phyloP scores from a whole-genome alignment of 768 basidiomycete species.

The Agrocybe praecox region DNA sequence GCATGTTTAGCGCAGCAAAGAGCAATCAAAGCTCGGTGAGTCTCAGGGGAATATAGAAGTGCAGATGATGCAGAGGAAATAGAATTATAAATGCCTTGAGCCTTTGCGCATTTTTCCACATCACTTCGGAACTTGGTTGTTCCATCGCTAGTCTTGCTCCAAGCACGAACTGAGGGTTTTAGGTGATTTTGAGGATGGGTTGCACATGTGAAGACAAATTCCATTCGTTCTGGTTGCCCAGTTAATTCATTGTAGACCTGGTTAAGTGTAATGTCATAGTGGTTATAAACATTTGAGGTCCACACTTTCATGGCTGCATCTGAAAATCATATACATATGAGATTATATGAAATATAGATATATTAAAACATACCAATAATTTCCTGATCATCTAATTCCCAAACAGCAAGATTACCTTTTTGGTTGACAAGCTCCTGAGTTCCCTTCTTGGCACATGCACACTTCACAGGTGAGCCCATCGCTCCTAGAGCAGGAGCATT shows the following conservation, averaged over 20 bases:
- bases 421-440: too few relatives aligned
- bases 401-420: too few relatives aligned
- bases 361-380: too few relatives aligned
- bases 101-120: constrained; percentile 9
- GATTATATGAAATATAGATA: too few relatives aligned
- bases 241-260: not conserved
- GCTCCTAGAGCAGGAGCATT: too few relatives aligned
- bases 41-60: constrained; percentile 9
- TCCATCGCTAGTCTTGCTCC: constrained; percentile 19
- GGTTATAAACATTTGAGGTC: constrained; percentile 18
- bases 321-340: too few relatives aligned
- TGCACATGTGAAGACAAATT: constrained; percentile 23
- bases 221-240: constrained; percentile 2
- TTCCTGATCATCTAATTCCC: too few relatives aligned
- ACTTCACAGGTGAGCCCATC: too few relatives aligned
- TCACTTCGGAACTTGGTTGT: constrained; percentile 22
- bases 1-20: constrained; percentile 21
- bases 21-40: constrained; percentile 26
- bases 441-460: too few relatives aligned
- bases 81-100: constrained; percentile 1
- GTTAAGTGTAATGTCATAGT: constrained; percentile 20
- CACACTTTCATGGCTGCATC: constrained; percentile 7
- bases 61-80: too few relatives aligned
- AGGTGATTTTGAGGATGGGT: constrained; percentile 1
- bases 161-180: constrained; percentile 6